These are phyloP conservation scores for Kitagawia praeruptora DNA, from an alignment of 129 eudicot genomes.

Conservation along the genomic window DNA sequence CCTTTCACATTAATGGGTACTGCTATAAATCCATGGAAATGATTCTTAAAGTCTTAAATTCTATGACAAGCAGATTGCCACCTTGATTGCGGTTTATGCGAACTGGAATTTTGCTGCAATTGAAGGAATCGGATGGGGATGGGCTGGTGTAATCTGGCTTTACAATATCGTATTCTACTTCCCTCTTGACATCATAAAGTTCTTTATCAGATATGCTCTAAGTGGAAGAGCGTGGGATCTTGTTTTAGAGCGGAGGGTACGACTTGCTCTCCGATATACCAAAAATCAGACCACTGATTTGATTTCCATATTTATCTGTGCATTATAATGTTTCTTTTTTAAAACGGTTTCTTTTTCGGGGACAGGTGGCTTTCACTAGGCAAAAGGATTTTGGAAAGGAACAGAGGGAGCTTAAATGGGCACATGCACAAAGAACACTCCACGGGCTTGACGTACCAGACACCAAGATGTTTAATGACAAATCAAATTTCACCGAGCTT, in stretches of 20 bases:
- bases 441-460: slow-evolving; percentile 97
- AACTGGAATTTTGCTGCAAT: slow-evolving; percentile 98
- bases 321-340: not conserved
- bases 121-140: slow-evolving; percentile 99
- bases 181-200: slow-evolving; percentile 88
- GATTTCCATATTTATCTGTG: not conserved
- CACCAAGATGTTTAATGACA: slow-evolving; percentile 71
- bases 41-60: not conserved
- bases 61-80: slow-evolving; percentile 60
- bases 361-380: slow-evolving; percentile 91
- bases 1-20: not conserved
- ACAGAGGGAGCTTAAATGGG: slow-evolving; percentile 97
- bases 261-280: not conserved
- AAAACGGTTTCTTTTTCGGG: not conserved
- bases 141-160: slow-evolving; percentile 99
- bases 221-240: slow-evolving; percentile 99
- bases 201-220: slow-evolving; percentile 76
- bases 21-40: not conserved
- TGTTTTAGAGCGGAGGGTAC: slow-evolving; percentile 91
- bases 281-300: not conserved
- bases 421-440: slow-evolving; percentile 98
- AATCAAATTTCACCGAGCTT: slow-evolving; percentile 67
- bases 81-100: slow-evolving; percentile 92
- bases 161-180: slow-evolving; percentile 68
- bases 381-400: slow-evolving; percentile 97